These are phyloP conservation scores for Penicillium dipodomyicola DNA, from an alignment of 495 filamentous ascomycete species.

Conservation along the genomic window DNA sequence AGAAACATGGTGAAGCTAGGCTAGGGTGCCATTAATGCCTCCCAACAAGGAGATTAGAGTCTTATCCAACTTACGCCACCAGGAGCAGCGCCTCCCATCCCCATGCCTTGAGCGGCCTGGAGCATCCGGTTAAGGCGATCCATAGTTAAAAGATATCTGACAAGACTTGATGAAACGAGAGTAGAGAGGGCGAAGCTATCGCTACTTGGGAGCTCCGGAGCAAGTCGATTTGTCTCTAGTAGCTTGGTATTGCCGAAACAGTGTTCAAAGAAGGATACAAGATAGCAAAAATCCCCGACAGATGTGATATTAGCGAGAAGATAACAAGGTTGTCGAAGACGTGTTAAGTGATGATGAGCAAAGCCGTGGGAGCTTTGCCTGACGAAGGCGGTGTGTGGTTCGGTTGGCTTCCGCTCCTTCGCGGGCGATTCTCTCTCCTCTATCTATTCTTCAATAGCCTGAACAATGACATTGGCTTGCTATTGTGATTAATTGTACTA, in stretches of 20 bases:
- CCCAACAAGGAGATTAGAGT: slow-evolving; percentile 1
- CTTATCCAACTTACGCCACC: slow-evolving; percentile 64
- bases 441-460: slow-evolving; percentile 15
- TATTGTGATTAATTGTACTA: slow-evolving; percentile 11
- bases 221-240: slow-evolving; percentile 11
- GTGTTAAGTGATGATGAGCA: slow-evolving; percentile 12
- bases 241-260: background rate
- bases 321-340: slow-evolving; percentile 12
- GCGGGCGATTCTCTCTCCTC: slow-evolving; percentile 27
- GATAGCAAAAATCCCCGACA: background rate
- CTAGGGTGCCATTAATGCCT: background rate
- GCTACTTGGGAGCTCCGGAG: slow-evolving; percentile 36
- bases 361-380: slow-evolving; percentile 26
- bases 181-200: slow-evolving; percentile 35
- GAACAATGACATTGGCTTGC: slow-evolving; percentile 22
- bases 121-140: slow-evolving; percentile 85
- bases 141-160: slow-evolving; percentile 52
- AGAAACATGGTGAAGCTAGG: slow-evolving; percentile 5
- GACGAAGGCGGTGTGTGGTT: slow-evolving; percentile 32
- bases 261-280: background rate
- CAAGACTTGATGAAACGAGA: slow-evolving; percentile 19
- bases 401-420: slow-evolving; percentile 21
- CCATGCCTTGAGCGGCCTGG: slow-evolving; percentile 74
- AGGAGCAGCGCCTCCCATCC: slow-evolving; percentile 63
- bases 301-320: slow-evolving; percentile 5